phyloP scores from a whole-genome alignment of 257 asterid species.

The Jacaranda copaia region DNA sequence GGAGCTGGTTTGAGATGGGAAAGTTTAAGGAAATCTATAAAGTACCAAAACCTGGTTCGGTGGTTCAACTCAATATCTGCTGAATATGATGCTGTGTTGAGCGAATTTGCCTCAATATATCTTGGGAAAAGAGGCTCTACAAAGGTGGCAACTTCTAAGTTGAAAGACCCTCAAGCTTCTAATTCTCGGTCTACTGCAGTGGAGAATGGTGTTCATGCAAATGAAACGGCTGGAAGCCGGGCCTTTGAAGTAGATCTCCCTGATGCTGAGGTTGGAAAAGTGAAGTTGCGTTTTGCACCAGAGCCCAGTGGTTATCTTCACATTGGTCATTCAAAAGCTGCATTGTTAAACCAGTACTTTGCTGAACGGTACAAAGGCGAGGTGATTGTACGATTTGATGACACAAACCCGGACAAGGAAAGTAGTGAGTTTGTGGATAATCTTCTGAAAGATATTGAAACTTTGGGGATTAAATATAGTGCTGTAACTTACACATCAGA shows the following conservation, averaged over 20 bases:
- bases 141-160: conserved; percentile 60
- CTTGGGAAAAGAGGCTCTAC: conserved; percentile 66
- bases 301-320: conserved; percentile 99
- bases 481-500: conserved; percentile 89
- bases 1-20: conserved; percentile 94
- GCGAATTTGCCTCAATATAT: conserved; percentile 59
- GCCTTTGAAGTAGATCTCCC: conserved; percentile 83
- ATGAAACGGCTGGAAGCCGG: conserved; percentile 46
- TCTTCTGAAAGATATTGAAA: conserved; percentile 80
- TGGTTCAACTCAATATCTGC: conserved; percentile 85
- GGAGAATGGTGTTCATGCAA: conserved; percentile 49
- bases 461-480: conserved; percentile 76
- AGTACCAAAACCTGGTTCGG: conserved; percentile 82
- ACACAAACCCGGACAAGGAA: conserved; percentile 95
- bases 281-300: conserved; percentile 87
- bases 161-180: conserved; percentile 62
- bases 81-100: conserved; percentile 63
- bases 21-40: conserved; percentile 85
- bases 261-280: conserved; percentile 81
- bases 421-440: conserved; percentile 93
- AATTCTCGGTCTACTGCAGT: conserved; percentile 42
- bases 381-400: conserved; percentile 84
- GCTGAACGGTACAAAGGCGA: conserved; percentile 84
- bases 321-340: conserved; percentile 97
- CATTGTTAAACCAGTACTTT: conserved; percentile 82